phyloP scores from a whole-genome alignment of 768 basidiomycete genomes.

The Mycena epipterygia region DNA sequence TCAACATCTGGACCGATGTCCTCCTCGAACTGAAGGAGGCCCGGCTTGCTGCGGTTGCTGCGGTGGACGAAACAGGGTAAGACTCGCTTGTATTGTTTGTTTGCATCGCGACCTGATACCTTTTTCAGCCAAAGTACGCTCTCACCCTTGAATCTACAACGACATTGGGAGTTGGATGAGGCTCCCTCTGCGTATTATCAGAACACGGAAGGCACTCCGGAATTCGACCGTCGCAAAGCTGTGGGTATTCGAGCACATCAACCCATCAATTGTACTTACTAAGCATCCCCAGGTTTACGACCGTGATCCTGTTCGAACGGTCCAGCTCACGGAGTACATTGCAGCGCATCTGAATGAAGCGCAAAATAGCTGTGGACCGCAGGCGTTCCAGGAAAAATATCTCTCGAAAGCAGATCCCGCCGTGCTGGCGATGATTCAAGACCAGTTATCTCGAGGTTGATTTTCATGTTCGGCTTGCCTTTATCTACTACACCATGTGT shows the following conservation, averaged over 20 bases:
- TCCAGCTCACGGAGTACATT: conserved; percentile 74
- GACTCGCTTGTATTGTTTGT: conserved; percentile 7
- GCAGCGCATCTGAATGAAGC: conserved; percentile 72
- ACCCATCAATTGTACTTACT: conserved; percentile 11
- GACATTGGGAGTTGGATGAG: conserved; percentile 80
- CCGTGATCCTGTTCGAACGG: conserved; percentile 78
- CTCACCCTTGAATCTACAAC: conserved; percentile 60
- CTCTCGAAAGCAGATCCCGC: conserved; percentile 78
- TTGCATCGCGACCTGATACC: background rate
- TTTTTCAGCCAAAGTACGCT: conserved; percentile 25
- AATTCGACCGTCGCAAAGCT: conserved; percentile 80
- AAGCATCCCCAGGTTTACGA: conserved; percentile 70
- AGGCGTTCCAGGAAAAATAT: conserved; percentile 71
- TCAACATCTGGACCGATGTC: conserved; percentile 91
- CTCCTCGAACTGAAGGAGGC: conserved; percentile 89
- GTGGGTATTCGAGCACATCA: conserved; percentile 54
- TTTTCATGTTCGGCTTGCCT: no score
- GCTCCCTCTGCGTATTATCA: conserved; percentile 72
- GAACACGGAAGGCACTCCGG: conserved; percentile 77
- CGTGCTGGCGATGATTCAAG: conserved; percentile 80
- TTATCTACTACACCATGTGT: background rate
- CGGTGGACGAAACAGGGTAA: conserved; percentile 54
- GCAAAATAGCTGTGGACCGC: conserved; percentile 68
- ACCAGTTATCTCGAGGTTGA: conserved; percentile 55
- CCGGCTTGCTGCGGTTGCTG: conserved; percentile 46